These are phyloP conservation scores for Grosmannia clavigera DNA, from an alignment of 2,329 filamentous ascomycete species.

Conservation along the genomic window DNA sequence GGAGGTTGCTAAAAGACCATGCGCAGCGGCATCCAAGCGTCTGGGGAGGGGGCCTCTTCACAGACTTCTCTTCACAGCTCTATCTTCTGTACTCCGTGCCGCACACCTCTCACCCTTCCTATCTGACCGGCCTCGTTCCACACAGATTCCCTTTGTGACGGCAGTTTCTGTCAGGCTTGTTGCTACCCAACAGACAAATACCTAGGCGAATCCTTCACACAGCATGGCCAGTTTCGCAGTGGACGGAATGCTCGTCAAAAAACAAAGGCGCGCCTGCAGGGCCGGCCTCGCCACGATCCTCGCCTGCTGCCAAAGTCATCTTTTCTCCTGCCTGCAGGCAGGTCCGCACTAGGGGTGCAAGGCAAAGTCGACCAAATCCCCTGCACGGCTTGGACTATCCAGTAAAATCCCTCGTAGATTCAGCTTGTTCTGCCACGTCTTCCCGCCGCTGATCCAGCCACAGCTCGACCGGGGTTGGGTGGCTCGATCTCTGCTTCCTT, in stretches of 20 bases:
- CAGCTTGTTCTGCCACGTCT: not conserved
- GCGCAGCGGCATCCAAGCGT: not conserved
- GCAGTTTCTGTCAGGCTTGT: not conserved
- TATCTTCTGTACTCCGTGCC: not conserved
- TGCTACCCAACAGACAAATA: not conserved
- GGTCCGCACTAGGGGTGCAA: not conserved
- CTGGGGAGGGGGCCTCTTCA: not conserved
- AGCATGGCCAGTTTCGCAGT: not conserved
- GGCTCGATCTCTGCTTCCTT: not conserved
- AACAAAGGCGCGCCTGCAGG: not conserved
- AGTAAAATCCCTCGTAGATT: not conserved
- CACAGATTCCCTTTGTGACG: not conserved
- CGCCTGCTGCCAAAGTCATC: not conserved
- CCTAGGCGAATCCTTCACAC: not conserved
- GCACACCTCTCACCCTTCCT: not conserved
- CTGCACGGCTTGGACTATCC: not conserved
- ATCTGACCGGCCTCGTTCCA: not conserved
- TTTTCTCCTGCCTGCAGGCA: not conserved
- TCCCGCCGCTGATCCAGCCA: not conserved
- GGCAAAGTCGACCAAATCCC: not conserved
- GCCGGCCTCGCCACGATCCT: not conserved
- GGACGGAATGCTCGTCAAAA: not conserved
- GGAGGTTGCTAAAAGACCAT: not conserved
- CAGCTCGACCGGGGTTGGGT: not conserved
- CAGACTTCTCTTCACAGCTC: not conserved